Evolutionary conservation across 1,284 basidiomycete genomes (phyloP).

Genomic region (Cryptococcus sp.): DNA sequence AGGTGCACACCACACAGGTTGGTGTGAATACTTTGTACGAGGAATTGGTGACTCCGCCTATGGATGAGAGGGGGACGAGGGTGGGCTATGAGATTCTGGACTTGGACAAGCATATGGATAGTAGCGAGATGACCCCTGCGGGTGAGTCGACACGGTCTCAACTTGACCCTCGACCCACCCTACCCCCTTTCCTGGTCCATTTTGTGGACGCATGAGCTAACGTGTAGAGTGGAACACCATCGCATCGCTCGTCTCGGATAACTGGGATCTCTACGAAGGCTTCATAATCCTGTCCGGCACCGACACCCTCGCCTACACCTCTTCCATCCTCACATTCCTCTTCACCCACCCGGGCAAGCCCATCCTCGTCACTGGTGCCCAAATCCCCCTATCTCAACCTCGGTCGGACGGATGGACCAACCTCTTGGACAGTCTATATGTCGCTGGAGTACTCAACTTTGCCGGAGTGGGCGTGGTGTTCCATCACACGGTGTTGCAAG

Average conservation of each 20-base stretch:
- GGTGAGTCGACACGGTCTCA: conserved; percentile 22
- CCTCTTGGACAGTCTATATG: conserved; percentile 37
- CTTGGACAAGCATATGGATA: conserved; percentile 43
- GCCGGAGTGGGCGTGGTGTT: conserved; percentile 43
- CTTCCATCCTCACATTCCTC: conserved; percentile 40
- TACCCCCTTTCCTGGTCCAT: not conserved
- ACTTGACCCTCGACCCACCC: not conserved
- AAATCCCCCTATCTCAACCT: conserved; percentile 40
- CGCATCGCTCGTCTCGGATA: conserved; percentile 33
- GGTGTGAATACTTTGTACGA: conserved; percentile 33
- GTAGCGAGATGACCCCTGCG: conserved; percentile 40
- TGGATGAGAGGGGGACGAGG: conserved; percentile 28
- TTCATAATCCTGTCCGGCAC: conserved; percentile 43
- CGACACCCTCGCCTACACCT: conserved; percentile 43
- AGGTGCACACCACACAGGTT: conserved; percentile 17
- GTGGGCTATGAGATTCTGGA: conserved; percentile 43
- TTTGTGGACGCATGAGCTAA: not conserved
- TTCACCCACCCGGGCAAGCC: conserved; percentile 42
- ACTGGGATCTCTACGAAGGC: conserved; percentile 41
- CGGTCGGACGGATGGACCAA: conserved; percentile 43
- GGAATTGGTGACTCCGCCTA: conserved; percentile 30
- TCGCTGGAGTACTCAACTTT: conserved; percentile 37
- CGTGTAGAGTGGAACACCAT: conserved; percentile 42
- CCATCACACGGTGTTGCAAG: conserved; percentile 35
- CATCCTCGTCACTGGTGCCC: conserved; percentile 41